Conservation (phyloP, 768 basidiomycete species). For the Tephrocybe rancida region DNA sequence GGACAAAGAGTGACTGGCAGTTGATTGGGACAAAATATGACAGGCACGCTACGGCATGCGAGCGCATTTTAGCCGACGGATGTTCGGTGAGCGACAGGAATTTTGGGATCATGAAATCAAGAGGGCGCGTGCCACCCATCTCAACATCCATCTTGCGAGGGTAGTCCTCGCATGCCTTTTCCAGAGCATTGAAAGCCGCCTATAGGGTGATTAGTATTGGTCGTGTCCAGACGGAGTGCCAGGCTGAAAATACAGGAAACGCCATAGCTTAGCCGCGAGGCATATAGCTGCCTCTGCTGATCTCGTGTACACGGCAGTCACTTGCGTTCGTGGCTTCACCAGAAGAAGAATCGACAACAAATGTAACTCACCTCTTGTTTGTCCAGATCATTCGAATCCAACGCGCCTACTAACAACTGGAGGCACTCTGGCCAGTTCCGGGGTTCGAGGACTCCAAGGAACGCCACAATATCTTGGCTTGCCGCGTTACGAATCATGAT, state of each 20-base stretch:
- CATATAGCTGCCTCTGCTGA: neutral
- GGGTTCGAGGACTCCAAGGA: slow-evolving; percentile 87
- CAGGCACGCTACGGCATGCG: slow-evolving; percentile 91
- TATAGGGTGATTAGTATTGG: slow-evolving; percentile 22
- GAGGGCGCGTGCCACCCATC: slow-evolving; percentile 88
- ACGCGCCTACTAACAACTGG: slow-evolving; percentile 75
- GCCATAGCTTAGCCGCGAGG: neutral
- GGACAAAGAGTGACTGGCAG: slow-evolving; percentile 84
- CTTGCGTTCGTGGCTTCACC: neutral
- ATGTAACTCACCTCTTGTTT: slow-evolving; percentile 82
- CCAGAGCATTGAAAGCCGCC: slow-evolving; percentile 93
- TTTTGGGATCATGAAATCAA: slow-evolving; percentile 96
- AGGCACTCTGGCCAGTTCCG: slow-evolving; percentile 96
- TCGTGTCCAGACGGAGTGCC: slow-evolving; percentile 8
- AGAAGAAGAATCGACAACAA: neutral
- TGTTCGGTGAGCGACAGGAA: slow-evolving; percentile 91
- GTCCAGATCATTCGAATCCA: slow-evolving; percentile 75
- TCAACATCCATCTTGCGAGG: slow-evolving; percentile 94
- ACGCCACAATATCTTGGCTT: slow-evolving; percentile 88
- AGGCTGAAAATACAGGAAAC: slow-evolving; percentile 1
- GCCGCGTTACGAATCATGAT: slow-evolving; percentile 93
- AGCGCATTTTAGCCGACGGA: slow-evolving; percentile 84
- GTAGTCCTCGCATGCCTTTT: slow-evolving; percentile 96
- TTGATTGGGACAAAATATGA: slow-evolving; percentile 91
- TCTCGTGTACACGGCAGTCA: neutral